Base-by-base conservation (phyloP, 768 basidiomycete species). In the Podaxis sp. region DNA sequence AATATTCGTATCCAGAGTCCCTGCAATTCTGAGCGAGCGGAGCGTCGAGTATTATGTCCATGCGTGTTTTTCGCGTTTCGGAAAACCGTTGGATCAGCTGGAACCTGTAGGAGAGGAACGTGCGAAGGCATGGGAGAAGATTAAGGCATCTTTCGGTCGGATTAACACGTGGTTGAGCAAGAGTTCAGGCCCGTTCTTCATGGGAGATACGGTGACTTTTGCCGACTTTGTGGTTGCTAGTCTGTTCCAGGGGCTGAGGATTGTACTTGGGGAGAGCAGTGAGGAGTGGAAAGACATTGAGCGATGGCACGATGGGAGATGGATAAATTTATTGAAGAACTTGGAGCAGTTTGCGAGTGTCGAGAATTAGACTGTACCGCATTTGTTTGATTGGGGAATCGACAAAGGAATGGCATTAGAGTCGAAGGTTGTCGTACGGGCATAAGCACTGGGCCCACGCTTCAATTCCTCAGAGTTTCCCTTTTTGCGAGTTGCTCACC, bases 141-240 rank as follows among this genome's bases (percentile, higher is more conserved):
- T 71, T 2, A 67, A 70, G 55, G 66, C 33, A 2, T 67, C 61
- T 0, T 66, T 71, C 5, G 69, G 50, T 2, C 55, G 61, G 15
- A 22, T 74, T 2, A 69, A 67, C 17, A 58, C 15, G 3, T 72
- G 66, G 68, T 67, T 70, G 43, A 62, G 67, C 37, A 70, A 69
- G 56, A 72, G 64, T 22, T 59, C 66, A 27, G 61, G 69, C 52
- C 25, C 66, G 4, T 72, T 67, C 41, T 41, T 80, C n/a, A 65
- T 77, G 66, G 80, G 77, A 0, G 66, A 74, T 1, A 64, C 55
- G 0, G 55, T 72, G 11, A 72, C 72, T 2, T 80, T 75, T 67
- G 70, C 71, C 1, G 80, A 82, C 63, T 67, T 80, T 15, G 64
- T 71, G 4, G 59, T 77, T n/a, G 76, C 65, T 0, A 65, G 59